Percentiles rank a stretch among this genome's conserved stretches.
These are phyloP conservation scores for Hemerocallis citrina DNA, from an alignment of 106 monocot genomes.

Conservation along the genomic window DNA sequence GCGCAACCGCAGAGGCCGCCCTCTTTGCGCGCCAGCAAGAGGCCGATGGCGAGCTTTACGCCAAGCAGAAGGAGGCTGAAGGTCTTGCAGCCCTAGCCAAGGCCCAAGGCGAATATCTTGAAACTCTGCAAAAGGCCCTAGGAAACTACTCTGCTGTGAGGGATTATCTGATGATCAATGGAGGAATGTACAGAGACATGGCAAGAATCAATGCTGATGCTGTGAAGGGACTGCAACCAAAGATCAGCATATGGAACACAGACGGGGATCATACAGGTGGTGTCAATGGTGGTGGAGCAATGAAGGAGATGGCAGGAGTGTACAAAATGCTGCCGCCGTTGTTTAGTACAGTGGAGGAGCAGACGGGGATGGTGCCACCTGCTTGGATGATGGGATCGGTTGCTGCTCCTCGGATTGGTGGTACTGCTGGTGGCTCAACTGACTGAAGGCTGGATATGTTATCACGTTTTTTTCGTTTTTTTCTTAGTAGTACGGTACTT, in stretches of 20 bases:
- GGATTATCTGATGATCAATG: conserved; percentile 64
- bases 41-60: conserved; percentile 60
- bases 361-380: conserved; percentile 70
- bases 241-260: conserved; percentile 60
- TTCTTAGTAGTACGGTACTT: too few relatives aligned
- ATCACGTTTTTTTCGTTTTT: too few relatives aligned
- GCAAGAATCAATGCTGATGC: conserved; percentile 41
- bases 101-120: conserved; percentile 39
- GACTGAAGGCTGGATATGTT: too few relatives aligned
- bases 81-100: conserved; percentile 34
- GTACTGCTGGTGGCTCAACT: too few relatives aligned
- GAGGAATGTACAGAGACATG: conserved; percentile 47
- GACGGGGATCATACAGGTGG: background rate
- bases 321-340: conserved; percentile 72
- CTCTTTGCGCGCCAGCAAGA: conserved; percentile 39
- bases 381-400: too few relatives aligned
- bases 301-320: conserved; percentile 76
- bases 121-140: conserved; percentile 18
- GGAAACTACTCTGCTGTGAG: conserved; percentile 43
- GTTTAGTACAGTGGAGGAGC: conserved; percentile 70
- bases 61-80: conserved; percentile 51
- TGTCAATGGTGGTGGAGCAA: conserved; percentile 17
- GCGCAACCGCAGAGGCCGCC: conserved; percentile 36
- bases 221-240: conserved; percentile 43
- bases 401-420: too few relatives aligned